Percentiles rank a stretch among this genome's conserved stretches.
These are phyloP conservation scores for Phallus indusiatus DNA, from an alignment of 768 basidiomycete genomes.

Conservation along the genomic window DNA sequence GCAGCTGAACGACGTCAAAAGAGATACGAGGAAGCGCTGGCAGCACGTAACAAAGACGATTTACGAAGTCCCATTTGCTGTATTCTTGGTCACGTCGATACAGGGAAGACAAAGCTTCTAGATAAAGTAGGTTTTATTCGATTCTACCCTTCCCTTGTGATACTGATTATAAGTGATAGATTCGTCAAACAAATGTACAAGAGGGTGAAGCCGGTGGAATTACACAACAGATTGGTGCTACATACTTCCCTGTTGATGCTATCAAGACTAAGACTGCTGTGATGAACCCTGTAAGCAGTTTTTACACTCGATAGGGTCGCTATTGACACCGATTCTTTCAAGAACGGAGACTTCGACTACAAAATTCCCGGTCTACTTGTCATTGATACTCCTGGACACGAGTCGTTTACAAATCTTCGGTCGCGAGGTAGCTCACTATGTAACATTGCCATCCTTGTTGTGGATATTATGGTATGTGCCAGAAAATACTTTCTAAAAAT, in stretches of 20 bases:
- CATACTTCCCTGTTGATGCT: slow-evolving; percentile 95
- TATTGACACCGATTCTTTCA: not conserved
- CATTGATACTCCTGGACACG: slow-evolving; percentile 99
- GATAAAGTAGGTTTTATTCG: slow-evolving; percentile 62
- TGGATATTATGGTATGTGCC: slow-evolving; percentile 85
- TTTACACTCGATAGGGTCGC: not conserved
- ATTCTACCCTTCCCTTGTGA: not conserved
- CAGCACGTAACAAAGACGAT: slow-evolving; percentile 80
- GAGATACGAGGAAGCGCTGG: slow-evolving; percentile 75
- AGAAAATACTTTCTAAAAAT: not conserved
- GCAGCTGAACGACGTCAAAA: slow-evolving; percentile 75
- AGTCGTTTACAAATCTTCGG: slow-evolving; percentile 95
- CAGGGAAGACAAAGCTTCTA: slow-evolving; percentile 94
- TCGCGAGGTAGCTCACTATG: slow-evolving; percentile 93
- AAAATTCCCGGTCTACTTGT: slow-evolving; percentile 93
- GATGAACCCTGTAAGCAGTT: slow-evolving; percentile 62
- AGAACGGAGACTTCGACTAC: slow-evolving; percentile 82
- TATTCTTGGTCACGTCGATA: slow-evolving; percentile 99
- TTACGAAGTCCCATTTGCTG: slow-evolving; percentile 96
- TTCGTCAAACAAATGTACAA: slow-evolving; percentile 99
- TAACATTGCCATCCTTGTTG: slow-evolving; percentile 97
- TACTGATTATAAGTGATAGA: slow-evolving; percentile 36
- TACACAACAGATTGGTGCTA: slow-evolving; percentile 99
- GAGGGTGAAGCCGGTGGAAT: slow-evolving; percentile 99
- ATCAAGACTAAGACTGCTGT: slow-evolving; percentile 90